Evolutionary conservation across 1,284 basidiomycete species (phyloP).

Genomic region (Irpex sp.): DNA sequence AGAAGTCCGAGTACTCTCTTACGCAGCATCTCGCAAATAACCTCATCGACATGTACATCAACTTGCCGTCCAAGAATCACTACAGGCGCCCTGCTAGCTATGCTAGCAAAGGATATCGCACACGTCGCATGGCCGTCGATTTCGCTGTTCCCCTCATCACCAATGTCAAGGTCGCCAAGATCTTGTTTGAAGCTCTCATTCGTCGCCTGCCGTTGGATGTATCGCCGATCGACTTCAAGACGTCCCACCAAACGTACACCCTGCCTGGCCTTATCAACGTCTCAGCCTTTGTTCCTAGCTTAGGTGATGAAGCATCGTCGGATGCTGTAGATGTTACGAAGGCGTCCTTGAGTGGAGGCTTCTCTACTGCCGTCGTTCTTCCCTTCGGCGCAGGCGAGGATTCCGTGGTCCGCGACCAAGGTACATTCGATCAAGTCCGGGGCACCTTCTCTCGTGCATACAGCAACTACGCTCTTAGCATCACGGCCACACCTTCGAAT

Average conservation of each 20-base stretch:
- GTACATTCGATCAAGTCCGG: conserved; percentile 65
- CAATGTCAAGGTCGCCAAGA: conserved; percentile 98
- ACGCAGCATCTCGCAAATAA: conserved; percentile 95
- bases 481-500: conserved; percentile 73
- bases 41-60: conserved; percentile 98
- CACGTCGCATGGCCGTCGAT: conserved; percentile 99
- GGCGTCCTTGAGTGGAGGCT: conserved; percentile 83
- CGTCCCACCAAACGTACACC: conserved; percentile 83
- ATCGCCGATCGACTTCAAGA: conserved; percentile 91
- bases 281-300: conserved; percentile 79
- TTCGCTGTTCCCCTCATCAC: conserved; percentile 97
- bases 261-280: conserved; percentile 94
- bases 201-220: conserved; percentile 86
- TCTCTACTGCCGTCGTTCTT: conserved; percentile 77
- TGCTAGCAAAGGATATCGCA: conserved; percentile 94
- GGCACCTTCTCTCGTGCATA: conserved; percentile 61
- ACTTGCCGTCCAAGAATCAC: conserved; percentile 96
- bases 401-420: conserved; percentile 60
- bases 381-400: conserved; percentile 56
- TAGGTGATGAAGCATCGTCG: conserved; percentile 52
- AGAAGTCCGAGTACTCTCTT: conserved; percentile 94
- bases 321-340: conserved; percentile 71
- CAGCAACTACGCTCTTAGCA: conserved; percentile 83
- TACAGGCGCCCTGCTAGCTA: conserved; percentile 97
- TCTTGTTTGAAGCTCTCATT: conserved; percentile 93